A percentile compares a stretch with the other conserved stretches of the same genome.
phyloP scores from a whole-genome alignment of 306 rosid species.

The Astragalus glycyphyllos region DNA sequence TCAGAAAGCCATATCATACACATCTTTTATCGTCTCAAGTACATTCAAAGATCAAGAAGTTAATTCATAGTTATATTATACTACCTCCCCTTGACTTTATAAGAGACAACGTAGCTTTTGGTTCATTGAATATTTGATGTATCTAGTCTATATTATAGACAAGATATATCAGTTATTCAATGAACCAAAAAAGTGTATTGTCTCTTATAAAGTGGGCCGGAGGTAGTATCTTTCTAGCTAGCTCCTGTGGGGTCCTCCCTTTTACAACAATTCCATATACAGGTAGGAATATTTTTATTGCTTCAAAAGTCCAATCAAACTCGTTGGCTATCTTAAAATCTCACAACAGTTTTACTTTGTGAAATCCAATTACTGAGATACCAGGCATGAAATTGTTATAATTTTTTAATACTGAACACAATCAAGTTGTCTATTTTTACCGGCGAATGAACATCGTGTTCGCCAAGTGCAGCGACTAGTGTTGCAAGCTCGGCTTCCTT shows the following conservation, averaged over 20 bases:
- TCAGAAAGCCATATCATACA: conserved; percentile 37
- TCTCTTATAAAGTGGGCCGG: too few relatives aligned
- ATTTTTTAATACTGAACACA: neutral
- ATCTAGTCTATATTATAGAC: too few relatives aligned
- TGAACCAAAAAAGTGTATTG: too few relatives aligned
- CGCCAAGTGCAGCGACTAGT: conserved; percentile 89
- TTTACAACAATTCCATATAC: neutral
- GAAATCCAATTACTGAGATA: conserved; percentile 1
- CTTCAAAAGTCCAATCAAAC: too few relatives aligned
- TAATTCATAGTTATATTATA: neutral
- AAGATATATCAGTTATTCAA: too few relatives aligned
- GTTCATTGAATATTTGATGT: too few relatives aligned
- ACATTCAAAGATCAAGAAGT: neutral
- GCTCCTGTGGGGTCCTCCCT: neutral
- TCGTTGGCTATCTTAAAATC: neutral
- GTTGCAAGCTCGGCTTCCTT: conserved; percentile 98
- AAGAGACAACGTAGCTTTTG: too few relatives aligned
- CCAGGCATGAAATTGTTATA: conserved; percentile 2
- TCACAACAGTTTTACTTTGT: neutral
- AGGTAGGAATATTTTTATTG: too few relatives aligned
- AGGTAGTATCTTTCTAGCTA: neutral
- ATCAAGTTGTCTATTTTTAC: conserved; percentile 44
- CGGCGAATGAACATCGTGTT: conserved; percentile 77
- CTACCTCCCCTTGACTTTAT: too few relatives aligned
- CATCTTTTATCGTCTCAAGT: neutral